A percentile compares a stretch with the other conserved stretches of the same genome.
Conservation (phyloP, 139 green algal species). For the Coelastrella sp. region DNA sequence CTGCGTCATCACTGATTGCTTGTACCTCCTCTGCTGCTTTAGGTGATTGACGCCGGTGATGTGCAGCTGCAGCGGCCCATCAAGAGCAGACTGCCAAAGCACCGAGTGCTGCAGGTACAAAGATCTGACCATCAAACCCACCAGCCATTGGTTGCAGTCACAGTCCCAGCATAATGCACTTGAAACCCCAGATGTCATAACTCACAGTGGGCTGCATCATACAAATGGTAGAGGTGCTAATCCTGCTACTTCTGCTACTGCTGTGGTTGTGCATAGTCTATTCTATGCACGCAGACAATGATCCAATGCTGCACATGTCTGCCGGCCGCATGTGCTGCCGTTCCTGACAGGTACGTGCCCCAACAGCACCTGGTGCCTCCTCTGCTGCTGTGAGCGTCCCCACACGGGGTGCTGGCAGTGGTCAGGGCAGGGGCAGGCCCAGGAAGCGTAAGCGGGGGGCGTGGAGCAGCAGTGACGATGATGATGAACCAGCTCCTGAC, state of each 20-base stretch:
- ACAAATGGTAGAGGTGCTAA: not conserved
- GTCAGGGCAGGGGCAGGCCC: not conserved
- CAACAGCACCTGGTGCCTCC: not conserved
- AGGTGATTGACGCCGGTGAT: slow-evolving; percentile 19
- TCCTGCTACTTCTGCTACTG: no score
- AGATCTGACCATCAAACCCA: no score
- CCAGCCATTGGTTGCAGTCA: no score
- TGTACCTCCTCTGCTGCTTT: not conserved
- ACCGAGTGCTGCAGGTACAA: slow-evolving; percentile 25
- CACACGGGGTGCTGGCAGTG: not conserved
- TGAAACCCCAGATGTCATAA: not conserved
- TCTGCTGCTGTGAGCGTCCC: not conserved
- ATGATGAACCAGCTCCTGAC: slow-evolving; percentile 26
- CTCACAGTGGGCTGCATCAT: not conserved
- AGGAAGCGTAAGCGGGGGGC: slow-evolving; percentile 22
- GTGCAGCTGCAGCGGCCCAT: slow-evolving; percentile 18
- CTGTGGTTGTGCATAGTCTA: no score
- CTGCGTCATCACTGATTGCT: not conserved
- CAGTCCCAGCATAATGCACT: not conserved
- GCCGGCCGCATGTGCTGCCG: not conserved
- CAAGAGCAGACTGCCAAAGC: not conserved
- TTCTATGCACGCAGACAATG: no score
- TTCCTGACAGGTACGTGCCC: not conserved
- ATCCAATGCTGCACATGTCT: no score
- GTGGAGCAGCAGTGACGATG: slow-evolving; percentile 12